Evolutionary conservation across 345 rosid genomes (phyloP).

Genomic region (Citrus sp.): DNA sequence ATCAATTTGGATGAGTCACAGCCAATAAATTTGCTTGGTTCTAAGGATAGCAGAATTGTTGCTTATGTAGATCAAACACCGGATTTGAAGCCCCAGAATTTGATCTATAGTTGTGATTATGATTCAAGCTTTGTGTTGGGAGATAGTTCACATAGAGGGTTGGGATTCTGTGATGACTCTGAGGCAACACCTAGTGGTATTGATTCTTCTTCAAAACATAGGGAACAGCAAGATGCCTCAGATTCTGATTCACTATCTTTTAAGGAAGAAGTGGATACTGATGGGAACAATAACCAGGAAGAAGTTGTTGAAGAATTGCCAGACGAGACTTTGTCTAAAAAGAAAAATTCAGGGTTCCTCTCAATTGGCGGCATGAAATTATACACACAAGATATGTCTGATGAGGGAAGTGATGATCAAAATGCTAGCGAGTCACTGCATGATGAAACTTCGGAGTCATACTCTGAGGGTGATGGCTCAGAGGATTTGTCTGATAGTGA

Average conservation of each 20-base stretch:
- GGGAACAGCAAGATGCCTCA: constrained; percentile 32
- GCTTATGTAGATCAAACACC: constrained; percentile 63
- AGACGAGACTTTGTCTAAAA: constrained; percentile 24
- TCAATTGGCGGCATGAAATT: constrained; percentile 75
- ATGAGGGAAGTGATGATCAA: constrained; percentile 51
- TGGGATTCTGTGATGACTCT: constrained; percentile 57
- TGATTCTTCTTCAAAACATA: constrained; percentile 40
- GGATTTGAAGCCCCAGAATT: constrained; percentile 28
- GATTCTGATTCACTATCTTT: constrained; percentile 27
- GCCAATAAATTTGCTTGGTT: constrained; percentile 43
- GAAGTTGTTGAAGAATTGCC: constrained; percentile 25
- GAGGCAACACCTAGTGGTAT: constrained; percentile 44
- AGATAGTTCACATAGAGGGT: constrained; percentile 56
- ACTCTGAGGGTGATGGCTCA: constrained; percentile 47
- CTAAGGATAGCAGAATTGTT: constrained; percentile 44
- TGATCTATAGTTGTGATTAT: constrained; percentile 49
- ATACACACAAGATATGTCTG: constrained; percentile 74
- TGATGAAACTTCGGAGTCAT: constrained; percentile 40
- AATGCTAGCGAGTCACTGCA: constrained; percentile 28
- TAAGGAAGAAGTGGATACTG: constrained; percentile 34
- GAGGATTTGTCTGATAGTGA: constrained; percentile 42
- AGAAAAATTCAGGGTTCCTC: constrained; percentile 66
- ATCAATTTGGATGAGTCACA: constrained; percentile 23
- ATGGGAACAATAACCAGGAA: constrained; percentile 23
- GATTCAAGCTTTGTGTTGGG: constrained; percentile 61